A percentile compares a stretch with the other conserved stretches of the same genome.
These are phyloP conservation scores for Cryptosporidium baileyi DNA, from an alignment of 169 alveolate species.

Conservation along the genomic window DNA sequence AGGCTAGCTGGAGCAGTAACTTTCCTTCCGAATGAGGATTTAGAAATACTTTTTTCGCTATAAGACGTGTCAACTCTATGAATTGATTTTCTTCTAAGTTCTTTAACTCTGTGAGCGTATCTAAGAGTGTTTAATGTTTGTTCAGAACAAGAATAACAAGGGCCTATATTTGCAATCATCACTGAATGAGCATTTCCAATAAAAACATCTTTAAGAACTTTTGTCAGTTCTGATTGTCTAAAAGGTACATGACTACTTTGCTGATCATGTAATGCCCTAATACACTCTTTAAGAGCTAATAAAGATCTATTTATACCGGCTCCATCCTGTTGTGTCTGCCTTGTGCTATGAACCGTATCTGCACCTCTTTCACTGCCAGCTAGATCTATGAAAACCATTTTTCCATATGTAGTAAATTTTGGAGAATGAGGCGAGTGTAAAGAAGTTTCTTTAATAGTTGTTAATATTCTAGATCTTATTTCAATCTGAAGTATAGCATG, in stretches of 20 bases:
- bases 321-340: slow-evolving; percentile 96
- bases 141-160: slow-evolving; percentile 94
- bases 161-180: slow-evolving; percentile 99
- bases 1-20: slow-evolving; percentile 41
- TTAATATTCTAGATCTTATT: slow-evolving; percentile 52
- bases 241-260: slow-evolving; percentile 98
- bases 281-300: slow-evolving; percentile 98
- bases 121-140: slow-evolving; percentile 98
- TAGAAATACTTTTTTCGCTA: slow-evolving; percentile 37
- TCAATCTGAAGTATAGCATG: slow-evolving; percentile 97
- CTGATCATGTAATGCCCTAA: slow-evolving; percentile 96
- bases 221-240: slow-evolving; percentile 96
- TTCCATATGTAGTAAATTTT: slow-evolving; percentile 78
- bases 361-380: slow-evolving; percentile 99
- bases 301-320: slow-evolving; percentile 98
- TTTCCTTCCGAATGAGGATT: neutral
- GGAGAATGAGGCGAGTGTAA: slow-evolving; percentile 51
- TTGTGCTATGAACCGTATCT: slow-evolving; percentile 93
- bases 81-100: slow-evolving; percentile 82
- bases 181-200: slow-evolving; percentile 95
- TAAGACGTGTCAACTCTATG: slow-evolving; percentile 64
- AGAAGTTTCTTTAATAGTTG: slow-evolving; percentile 17
- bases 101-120: slow-evolving; percentile 96
- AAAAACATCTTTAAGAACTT: slow-evolving; percentile 93
- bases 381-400: slow-evolving; percentile 95